These are phyloP conservation scores for Raffaelea ambrosiae DNA, from an alignment of 2,329 filamentous ascomycete species.

Conservation along the genomic window DNA sequence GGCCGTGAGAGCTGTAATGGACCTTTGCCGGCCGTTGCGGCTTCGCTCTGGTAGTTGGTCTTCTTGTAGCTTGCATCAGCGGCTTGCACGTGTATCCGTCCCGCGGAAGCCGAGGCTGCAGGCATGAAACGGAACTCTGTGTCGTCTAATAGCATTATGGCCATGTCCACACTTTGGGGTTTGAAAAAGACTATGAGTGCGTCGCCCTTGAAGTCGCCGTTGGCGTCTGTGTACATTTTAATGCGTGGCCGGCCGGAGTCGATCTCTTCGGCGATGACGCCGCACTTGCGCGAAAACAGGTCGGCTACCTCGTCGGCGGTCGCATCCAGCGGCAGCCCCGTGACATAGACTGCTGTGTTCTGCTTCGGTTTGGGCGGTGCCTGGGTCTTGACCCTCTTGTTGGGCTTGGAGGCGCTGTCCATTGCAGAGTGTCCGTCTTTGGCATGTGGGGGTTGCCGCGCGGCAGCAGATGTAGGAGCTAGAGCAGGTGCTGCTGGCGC, in stretches of 20 bases:
- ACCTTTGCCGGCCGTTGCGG: constrained; percentile 14
- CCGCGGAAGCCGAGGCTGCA: constrained; percentile 24
- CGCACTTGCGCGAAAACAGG: constrained; percentile 74
- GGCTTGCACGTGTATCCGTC: constrained; percentile 67
- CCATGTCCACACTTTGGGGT: constrained; percentile 82
- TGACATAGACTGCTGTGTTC: constrained; percentile 90
- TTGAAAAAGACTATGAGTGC: constrained; percentile 92
- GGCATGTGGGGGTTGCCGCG: not conserved
- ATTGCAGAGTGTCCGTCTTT: not conserved
- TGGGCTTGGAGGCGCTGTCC: constrained; percentile 2
- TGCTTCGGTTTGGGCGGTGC: constrained; percentile 56
- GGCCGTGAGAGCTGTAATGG: too few species aligned
- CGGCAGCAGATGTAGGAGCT: not conserved
- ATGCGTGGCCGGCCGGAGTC: constrained; percentile 81
- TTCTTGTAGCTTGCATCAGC: constrained; percentile 92
- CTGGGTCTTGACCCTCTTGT: constrained; percentile 22
- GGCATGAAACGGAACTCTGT: constrained; percentile 72
- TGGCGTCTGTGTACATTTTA: constrained; percentile 80
- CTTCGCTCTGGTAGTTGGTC: constrained; percentile 53
- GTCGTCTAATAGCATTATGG: constrained; percentile 72
- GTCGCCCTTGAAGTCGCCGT: constrained; percentile 86
- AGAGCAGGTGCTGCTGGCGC: too few species aligned
- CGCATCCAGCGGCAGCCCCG: constrained; percentile 72
- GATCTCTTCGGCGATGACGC: constrained; percentile 89
- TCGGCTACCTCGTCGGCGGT: constrained; percentile 73